A percentile compares a stretch with the other conserved stretches of the same genome.
phyloP scores from a whole-genome alignment of 768 basidiomycete genomes.

The Thelephora ganbajun region DNA sequence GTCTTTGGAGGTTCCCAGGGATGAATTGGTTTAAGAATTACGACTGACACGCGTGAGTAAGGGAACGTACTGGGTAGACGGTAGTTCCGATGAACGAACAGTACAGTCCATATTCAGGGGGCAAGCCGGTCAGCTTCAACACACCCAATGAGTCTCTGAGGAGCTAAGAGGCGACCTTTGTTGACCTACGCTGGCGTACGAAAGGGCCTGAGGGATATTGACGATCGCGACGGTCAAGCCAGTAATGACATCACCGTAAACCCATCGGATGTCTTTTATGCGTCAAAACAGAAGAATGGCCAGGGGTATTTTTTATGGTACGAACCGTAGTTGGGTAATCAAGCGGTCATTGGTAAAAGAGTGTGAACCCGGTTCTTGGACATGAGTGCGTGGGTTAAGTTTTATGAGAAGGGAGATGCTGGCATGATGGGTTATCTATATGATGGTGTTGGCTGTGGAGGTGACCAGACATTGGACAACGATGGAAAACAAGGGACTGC shows the following conservation, averaged over 20 bases:
- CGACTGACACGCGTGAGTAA: not conserved
- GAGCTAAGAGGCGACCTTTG: not conserved
- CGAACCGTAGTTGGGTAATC: too few species aligned
- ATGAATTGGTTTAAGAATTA: constrained; percentile 23
- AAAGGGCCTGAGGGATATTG: constrained; percentile 86
- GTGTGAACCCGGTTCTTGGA: too few species aligned
- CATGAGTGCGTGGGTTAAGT: too few species aligned
- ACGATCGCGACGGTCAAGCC: constrained; percentile 91
- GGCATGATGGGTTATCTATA: too few species aligned
- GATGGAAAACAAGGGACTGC: too few species aligned
- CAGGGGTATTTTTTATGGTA: too few species aligned
- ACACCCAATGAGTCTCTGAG: not conserved
- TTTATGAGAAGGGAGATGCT: too few species aligned
- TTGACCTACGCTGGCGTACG: constrained; percentile 51
- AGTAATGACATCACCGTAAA: constrained; percentile 78
- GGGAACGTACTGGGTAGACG: constrained; percentile 54
- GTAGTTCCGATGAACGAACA: constrained; percentile 83
- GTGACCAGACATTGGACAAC: too few species aligned
- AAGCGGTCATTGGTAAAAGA: too few species aligned
- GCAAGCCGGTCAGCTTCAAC: constrained; percentile 62
- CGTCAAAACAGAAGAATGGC: too few species aligned
- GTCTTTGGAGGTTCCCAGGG: constrained; percentile 96
- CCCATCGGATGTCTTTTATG: constrained; percentile 40
- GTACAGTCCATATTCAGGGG: constrained; percentile 81
- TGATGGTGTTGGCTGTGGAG: too few species aligned